Conservation (phyloP, 495 filamentous ascomycete genomes). For the Daldinia decipiens region DNA sequence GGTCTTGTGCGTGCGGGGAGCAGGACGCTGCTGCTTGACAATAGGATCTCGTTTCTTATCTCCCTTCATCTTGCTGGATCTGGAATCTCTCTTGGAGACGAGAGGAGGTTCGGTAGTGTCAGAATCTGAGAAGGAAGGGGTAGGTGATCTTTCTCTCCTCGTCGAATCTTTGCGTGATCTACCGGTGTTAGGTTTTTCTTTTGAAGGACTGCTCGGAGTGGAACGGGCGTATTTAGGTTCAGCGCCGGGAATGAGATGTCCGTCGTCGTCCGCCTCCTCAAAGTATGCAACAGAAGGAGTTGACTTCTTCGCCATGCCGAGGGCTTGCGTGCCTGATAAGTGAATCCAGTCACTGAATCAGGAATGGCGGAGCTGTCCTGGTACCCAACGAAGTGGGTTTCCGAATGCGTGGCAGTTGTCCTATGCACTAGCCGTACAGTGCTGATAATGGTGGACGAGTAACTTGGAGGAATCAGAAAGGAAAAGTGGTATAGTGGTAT, state of each 20-base stretch:
- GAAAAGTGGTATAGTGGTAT: conserved; percentile 30
- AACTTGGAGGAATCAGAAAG: conserved; percentile 21
- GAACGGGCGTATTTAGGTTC: conserved; percentile 50
- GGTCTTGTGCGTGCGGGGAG: conserved; percentile 40
- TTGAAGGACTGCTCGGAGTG: conserved; percentile 52
- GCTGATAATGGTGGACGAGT: conserved; percentile 40
- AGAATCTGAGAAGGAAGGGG: conserved; percentile 54
- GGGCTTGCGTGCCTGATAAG: conserved; percentile 42
- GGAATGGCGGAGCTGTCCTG: conserved; percentile 45
- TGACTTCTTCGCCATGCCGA: conserved; percentile 42
- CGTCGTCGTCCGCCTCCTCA: conserved; percentile 63
- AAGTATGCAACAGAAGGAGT: conserved; percentile 55
- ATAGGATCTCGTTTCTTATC: conserved; percentile 39
- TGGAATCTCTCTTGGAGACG: conserved; percentile 41
- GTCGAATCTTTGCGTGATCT: conserved; percentile 52
- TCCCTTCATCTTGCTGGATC: conserved; percentile 46
- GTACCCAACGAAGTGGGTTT: conserved; percentile 46
- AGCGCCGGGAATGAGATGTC: conserved; percentile 53
- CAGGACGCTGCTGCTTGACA: conserved; percentile 41
- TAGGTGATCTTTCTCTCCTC: conserved; percentile 49
- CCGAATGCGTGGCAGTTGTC: conserved; percentile 40
- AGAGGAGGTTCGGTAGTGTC: conserved; percentile 54
- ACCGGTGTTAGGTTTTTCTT: conserved; percentile 59
- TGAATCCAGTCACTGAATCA: conserved; percentile 47
- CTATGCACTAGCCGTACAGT: conserved; percentile 38